Conservation (phyloP, 176 grass and related monocot genomes). For the Bromus sterilis region DNA sequence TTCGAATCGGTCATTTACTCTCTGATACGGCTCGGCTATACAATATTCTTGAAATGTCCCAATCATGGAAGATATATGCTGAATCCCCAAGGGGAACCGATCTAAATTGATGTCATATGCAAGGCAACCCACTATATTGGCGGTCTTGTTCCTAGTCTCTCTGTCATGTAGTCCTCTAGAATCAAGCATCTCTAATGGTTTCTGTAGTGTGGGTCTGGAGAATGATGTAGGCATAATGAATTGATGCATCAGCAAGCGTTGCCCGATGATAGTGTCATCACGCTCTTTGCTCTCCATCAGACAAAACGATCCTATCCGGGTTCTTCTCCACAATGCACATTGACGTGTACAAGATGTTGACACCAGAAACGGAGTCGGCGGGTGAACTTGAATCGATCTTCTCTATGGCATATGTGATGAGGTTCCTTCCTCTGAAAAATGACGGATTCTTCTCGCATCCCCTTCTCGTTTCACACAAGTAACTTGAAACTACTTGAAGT, state of each 20-base stretch:
- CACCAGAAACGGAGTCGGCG: background rate
- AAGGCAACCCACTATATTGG: background rate
- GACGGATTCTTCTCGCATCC: background rate
- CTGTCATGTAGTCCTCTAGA: background rate
- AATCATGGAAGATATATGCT: background rate
- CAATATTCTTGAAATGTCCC: background rate
- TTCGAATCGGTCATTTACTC: background rate
- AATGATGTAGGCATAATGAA: background rate
- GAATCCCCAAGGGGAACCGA: background rate
- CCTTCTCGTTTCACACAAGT: accelerated
- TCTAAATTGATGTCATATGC: background rate
- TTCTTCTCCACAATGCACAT: background rate
- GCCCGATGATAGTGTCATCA: background rate
- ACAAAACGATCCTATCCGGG: no score
- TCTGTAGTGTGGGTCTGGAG: background rate
- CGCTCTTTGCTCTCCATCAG: no score
- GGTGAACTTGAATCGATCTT: background rate
- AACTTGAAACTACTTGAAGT: background rate
- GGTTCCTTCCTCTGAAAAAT: background rate
- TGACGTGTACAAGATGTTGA: background rate
- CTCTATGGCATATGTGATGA: background rate
- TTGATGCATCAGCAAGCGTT: background rate
- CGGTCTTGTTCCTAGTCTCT: background rate
- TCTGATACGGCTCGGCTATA: background rate
- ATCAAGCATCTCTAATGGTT: background rate